Conservation (phyloP, 1,284 basidiomycete genomes). For the Bondarzewia mesenterica region DNA sequence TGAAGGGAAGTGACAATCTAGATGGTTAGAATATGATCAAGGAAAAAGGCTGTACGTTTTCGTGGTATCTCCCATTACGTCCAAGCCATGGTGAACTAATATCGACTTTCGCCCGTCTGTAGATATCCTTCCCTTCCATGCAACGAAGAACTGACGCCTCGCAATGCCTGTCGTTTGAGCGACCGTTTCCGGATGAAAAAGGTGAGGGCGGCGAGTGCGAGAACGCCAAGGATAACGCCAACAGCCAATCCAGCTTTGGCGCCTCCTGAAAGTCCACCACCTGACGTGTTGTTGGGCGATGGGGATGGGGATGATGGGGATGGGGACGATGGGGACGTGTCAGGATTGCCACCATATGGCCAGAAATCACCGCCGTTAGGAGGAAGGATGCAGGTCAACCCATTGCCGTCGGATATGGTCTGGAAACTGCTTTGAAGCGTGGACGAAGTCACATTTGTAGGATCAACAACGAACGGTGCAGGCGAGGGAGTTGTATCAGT, state of each 20-base stretch:
- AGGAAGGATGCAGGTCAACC: constrained; percentile 58
- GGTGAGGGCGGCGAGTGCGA: constrained; percentile 29
- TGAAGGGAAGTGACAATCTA: too few relatives aligned
- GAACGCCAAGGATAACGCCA: constrained; percentile 42
- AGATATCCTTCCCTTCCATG: background rate
- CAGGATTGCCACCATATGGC: constrained; percentile 57
- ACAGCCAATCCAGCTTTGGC: constrained; percentile 43
- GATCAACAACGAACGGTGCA: constrained; percentile 51
- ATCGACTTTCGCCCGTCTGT: background rate
- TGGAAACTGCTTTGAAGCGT: constrained; percentile 47
- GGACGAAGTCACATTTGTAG: constrained; percentile 30
- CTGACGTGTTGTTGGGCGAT: background rate
- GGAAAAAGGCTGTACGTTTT: too few relatives aligned
- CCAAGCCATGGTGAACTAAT: too few relatives aligned
- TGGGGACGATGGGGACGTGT: constrained; percentile 13
- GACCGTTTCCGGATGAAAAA: constrained; percentile 47
- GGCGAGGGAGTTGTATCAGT: constrained; percentile 43
- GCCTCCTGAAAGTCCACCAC: constrained; percentile 25
- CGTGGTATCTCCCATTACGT: too few relatives aligned
- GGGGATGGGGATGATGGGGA: constrained; percentile 14
- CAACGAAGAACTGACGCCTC: too few relatives aligned
- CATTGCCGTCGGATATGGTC: constrained; percentile 41
- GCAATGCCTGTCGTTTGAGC: background rate
- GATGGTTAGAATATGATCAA: too few relatives aligned
- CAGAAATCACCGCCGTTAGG: constrained; percentile 63